Base-by-base conservation (phyloP, 2,329 filamentous ascomycete genomes). In the Pyrenochaeta sp. region DNA sequence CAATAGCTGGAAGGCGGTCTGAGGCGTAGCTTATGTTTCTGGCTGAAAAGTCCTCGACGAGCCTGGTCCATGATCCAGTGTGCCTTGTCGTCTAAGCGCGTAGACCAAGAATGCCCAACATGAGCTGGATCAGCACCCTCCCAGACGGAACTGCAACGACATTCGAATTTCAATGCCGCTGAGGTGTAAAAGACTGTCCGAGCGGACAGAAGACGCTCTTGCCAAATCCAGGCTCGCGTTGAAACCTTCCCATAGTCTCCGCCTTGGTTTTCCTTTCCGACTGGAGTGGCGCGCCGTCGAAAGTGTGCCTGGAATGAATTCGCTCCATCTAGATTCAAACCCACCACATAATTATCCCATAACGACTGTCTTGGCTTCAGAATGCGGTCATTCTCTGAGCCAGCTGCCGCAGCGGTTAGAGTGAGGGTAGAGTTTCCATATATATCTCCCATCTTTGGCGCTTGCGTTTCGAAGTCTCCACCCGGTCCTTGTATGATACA, bases 181-280 rank as follows among this genome's bases (percentile, higher is more conserved):
- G 39, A 39, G 2, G 36, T 54, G 39, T 47, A 60, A 22, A 51
- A 49, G 6, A 60, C 42, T 6, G 46, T 57, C 8, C 57, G 48
- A 7, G 24, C 25, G 9, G 53, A 36, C 2, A 57, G 48, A 12
- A 53, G 27, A 19, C 50, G 50, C 25, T 60, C 54, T 34, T 60
- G 54, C 12, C 56, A 42, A 2, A 54, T 52, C 54, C 58, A 60
- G 25, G 46, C 48, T 4, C 53, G 46, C 12, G 49, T 42, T 22
- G 34, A 42, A 7, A 51, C 36, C 12, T 43, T 51, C 6, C 49
- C 49, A 34, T 51, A 51, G 37, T 42, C 37, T 40, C 37, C 37
- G 37, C 37, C 37, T 8, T 40, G 37, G 13, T 40, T 40, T 13
- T 40, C 37, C 37, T 40, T 40, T 40, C 37, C 37, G 6, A 40